Conservation (phyloP, 495 filamentous ascomycete species). For the Talaromyces stipitatus region DNA sequence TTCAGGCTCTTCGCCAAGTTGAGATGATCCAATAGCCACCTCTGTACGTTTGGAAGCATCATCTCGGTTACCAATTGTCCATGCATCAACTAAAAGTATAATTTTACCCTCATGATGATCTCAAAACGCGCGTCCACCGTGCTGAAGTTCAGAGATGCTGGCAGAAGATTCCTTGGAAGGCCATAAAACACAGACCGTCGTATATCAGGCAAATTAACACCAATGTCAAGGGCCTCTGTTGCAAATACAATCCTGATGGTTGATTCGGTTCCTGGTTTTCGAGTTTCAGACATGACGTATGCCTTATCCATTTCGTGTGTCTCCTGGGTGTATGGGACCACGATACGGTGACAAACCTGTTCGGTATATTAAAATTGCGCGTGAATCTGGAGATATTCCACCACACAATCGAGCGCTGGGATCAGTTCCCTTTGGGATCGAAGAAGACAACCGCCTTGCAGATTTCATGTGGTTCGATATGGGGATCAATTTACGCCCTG, state of each 20-base stretch:
- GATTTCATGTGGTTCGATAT: not conserved
- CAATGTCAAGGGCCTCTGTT: not conserved
- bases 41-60: not conserved
- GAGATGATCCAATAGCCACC: not conserved
- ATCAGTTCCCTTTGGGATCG: not conserved
- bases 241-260: not conserved
- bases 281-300: not conserved
- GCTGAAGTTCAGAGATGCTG: not conserved
- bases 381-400: not conserved
- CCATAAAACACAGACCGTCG: not conserved
- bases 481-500: conserved; percentile 1
- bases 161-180: not conserved
- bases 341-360: not conserved
- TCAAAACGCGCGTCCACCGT: not conserved
- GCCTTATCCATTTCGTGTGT: too few species aligned
- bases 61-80: not conserved
- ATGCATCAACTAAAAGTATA: not conserved
- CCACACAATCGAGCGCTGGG: not conserved
- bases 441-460: not conserved
- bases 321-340: too few species aligned
- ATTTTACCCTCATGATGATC: not conserved
- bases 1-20: not conserved
- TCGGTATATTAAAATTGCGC: not conserved
- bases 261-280: not conserved
- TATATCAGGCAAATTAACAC: not conserved